These are phyloP conservation scores for Anthostomella pinea DNA, from an alignment of 2,329 filamentous ascomycete genomes.

Conservation along the genomic window DNA sequence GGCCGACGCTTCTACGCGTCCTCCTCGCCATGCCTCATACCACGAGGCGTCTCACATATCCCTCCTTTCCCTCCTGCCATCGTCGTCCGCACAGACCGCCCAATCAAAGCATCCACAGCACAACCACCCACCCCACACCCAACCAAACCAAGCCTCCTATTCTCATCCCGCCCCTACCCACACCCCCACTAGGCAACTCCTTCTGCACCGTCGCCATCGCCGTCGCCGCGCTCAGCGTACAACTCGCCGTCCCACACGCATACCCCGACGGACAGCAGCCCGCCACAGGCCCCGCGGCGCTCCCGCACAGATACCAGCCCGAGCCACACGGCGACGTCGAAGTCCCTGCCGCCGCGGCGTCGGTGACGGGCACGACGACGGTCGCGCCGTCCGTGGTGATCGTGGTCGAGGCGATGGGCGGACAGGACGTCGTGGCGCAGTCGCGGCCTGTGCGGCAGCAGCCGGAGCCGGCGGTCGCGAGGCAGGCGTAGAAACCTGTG, in stretches of 20 bases:
- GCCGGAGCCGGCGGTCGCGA: conserved; percentile 75
- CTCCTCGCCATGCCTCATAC: background rate
- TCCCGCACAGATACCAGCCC: conserved; percentile 74
- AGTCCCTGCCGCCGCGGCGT: conserved; percentile 40
- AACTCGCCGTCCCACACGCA: conserved; percentile 69
- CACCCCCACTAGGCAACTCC: conserved; percentile 37
- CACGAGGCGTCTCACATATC: no score
- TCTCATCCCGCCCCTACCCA: conserved; percentile 1
- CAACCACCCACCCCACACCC: conserved; percentile 2
- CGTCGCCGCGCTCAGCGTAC: conserved; percentile 54
- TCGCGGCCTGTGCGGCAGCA: conserved; percentile 87
- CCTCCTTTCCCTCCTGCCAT: no score
- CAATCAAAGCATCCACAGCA: no score
- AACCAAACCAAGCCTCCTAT: background rate
- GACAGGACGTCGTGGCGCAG: conserved; percentile 79
- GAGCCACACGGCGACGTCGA: conserved; percentile 57
- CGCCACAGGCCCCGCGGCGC: conserved; percentile 57
- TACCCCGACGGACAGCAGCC: conserved; percentile 85
- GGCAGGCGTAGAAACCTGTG: conserved; percentile 88
- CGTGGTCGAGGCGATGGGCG: conserved; percentile 57
- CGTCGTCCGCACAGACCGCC: no score
- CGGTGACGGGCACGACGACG: conserved; percentile 60
- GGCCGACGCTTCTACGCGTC: no score
- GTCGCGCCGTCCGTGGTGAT: conserved; percentile 68
- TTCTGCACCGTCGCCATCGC: conserved; percentile 58